Base-by-base conservation (phyloP, 2,329 filamentous ascomycete genomes). In the Curvularia spicifera region DNA sequence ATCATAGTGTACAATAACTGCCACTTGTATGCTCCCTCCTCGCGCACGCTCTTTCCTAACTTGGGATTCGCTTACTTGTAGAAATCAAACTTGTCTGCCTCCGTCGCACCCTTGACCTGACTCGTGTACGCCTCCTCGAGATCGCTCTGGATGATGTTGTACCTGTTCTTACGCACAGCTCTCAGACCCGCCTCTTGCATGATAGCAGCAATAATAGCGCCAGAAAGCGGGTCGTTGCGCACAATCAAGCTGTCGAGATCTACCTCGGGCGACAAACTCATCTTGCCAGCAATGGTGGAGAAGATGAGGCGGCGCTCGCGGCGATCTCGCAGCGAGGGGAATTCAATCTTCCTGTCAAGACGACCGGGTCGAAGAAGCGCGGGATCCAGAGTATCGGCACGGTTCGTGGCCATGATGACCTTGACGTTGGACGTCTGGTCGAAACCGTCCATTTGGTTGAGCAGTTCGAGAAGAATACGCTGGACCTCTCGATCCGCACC, bases 401-500 rank as follows among this genome's bases (percentile, higher is more conserved):
- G 90, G 83, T 99, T 99, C 68, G 95, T 99, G 67, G 95, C 95
- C 95, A 99, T 99, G 82, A 99, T 99, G 77, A 99, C 95, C 83
- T 99, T 99, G 80, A 99, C 95, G 79, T 99, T 99, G 77, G 92
- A 91, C 0, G 93, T 97, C 80, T 99, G 95, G 78, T 99, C 95
- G 82, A 99, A 99, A 66, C 95, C 95, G 77, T 99, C 95, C 95
- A 99, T 99, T 81, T 99, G 95, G 82, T 99, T 99, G 65, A 99
- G 89, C 67, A 99, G 83, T 79, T 99, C 95, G 60, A 99, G 89
- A 59, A 99, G 84, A 73, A 99, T 99, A 85, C 95, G 94, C 82
- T 99, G 95, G 15, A 99, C 95, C 80, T 99, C 95, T 81, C 95
- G 88, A 76, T 99, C 95, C 66, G 95, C 95, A 78, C 95, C 95